Evolutionary conservation across 2,329 filamentous ascomycete species (phyloP).

Genomic region (Paramyrothecium roridum): DNA sequence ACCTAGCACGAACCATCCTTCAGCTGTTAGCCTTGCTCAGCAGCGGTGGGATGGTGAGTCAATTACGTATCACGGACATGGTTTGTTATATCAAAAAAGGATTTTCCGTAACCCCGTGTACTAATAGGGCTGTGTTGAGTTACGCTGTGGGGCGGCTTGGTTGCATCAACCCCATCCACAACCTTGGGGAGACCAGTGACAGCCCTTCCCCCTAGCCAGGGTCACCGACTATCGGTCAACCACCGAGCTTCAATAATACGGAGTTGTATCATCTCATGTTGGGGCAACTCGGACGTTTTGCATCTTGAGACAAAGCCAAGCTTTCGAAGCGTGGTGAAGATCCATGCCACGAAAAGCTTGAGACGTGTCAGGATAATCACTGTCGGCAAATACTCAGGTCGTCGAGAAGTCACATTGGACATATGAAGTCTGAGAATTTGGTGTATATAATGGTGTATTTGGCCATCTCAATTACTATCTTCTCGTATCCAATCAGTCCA

Average conservation of each 20-base stretch:
- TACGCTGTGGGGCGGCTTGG: too few species aligned
- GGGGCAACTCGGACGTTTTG: neutral
- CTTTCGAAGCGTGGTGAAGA: neutral
- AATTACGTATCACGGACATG: too few species aligned
- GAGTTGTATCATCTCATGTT: neutral
- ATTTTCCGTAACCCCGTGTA: too few species aligned
- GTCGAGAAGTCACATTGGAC: neutral
- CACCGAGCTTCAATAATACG: neutral
- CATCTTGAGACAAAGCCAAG: neutral
- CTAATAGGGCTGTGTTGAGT: too few species aligned
- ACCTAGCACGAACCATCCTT: too few species aligned
- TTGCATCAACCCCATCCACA: too few species aligned
- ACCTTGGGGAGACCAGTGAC: too few species aligned
- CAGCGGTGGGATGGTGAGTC: too few species aligned
- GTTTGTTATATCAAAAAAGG: too few species aligned
- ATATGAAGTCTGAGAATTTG: neutral
- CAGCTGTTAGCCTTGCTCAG: too few species aligned
- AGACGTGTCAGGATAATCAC: neutral
- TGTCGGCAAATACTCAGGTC: neutral
- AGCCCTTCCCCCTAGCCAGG: too few species aligned
- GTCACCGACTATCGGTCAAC: neutral
- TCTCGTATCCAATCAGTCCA: neutral
- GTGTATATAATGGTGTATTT: neutral
- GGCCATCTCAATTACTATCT: neutral
- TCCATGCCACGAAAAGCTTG: neutral